Conservation (phyloP, 2,329 filamentous ascomycete species). For the Verticillium klebahnii region DNA sequence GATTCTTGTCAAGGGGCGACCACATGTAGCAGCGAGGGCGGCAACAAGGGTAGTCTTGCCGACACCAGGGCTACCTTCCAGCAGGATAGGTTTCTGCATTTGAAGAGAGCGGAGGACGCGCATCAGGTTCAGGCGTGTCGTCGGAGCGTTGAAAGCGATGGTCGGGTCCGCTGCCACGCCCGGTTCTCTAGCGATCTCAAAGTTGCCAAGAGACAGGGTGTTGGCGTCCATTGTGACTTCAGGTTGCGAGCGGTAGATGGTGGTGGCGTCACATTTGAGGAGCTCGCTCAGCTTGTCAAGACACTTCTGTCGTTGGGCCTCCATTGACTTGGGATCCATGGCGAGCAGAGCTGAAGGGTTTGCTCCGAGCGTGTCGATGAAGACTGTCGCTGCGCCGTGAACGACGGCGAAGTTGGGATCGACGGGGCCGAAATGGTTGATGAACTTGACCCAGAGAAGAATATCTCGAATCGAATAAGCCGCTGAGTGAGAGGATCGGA, state of each 20-base stretch:
- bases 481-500: slow-evolving; percentile 68
- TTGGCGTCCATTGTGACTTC: slow-evolving; percentile 50
- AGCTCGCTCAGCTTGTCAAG: slow-evolving; percentile 67
- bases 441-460: slow-evolving; percentile 87
- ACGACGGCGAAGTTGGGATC: slow-evolving; percentile 48
- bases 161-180: slow-evolving; percentile 47
- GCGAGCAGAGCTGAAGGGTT: slow-evolving; percentile 87
- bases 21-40: slow-evolving; percentile 74
- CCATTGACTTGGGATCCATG: slow-evolving; percentile 63
- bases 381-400: slow-evolving; percentile 92
- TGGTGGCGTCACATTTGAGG: slow-evolving; percentile 55
- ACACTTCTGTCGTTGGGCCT: slow-evolving; percentile 67
- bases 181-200: slow-evolving; percentile 56
- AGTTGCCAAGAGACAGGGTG: slow-evolving; percentile 66
- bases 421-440: slow-evolving; percentile 60
- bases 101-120: slow-evolving; percentile 85
- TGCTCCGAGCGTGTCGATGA: slow-evolving; percentile 89
- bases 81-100: slow-evolving; percentile 81
- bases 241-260: slow-evolving; percentile 61
- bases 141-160: slow-evolving; percentile 84
- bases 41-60: slow-evolving; percentile 93
- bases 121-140: slow-evolving; percentile 86
- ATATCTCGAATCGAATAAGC: slow-evolving; percentile 89
- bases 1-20: slow-evolving; percentile 82
- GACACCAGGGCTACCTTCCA: slow-evolving; percentile 97